Percentiles rank a stretch among this genome's conserved stretches.
Conservation (phyloP, 2,329 filamentous ascomycete species). For the Tricladium varicosporioides region DNA sequence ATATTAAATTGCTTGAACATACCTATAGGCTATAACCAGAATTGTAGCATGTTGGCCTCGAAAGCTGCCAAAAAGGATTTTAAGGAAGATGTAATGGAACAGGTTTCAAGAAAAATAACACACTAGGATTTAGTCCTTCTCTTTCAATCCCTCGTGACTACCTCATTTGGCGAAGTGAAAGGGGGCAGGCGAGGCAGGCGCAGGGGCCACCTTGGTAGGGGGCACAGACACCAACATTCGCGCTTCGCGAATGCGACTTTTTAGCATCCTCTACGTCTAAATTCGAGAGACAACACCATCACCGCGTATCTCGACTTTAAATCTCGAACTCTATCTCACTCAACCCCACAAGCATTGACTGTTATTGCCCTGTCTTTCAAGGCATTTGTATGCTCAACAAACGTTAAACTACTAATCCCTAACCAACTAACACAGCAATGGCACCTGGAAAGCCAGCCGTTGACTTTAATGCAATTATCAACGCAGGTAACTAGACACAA, state of each 20-base stretch:
- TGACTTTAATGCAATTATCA: conserved; percentile 35
- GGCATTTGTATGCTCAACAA: neutral
- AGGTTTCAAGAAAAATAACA: neutral
- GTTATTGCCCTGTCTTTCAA: neutral
- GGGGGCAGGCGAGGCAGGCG: neutral
- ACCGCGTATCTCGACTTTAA: neutral
- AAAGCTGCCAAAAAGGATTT: conserved; percentile 1
- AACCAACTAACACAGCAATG: conserved; percentile 26
- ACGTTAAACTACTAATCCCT: conserved; percentile 14
- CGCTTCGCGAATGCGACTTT: neutral
- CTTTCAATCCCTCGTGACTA: neutral
- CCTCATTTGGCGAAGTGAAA: conserved; percentile 1
- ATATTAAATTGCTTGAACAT: neutral
- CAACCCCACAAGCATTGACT: neutral
- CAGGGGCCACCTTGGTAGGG: no score
- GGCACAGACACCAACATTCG: neutral
- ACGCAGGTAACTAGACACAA: conserved; percentile 25
- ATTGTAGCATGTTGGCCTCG: conserved; percentile 10
- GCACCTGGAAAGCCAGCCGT: conserved; percentile 30
- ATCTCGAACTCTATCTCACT: neutral
- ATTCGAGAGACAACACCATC: neutral
- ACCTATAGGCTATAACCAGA: conserved; percentile 17
- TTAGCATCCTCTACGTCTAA: neutral
- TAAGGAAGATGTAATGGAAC: neutral
- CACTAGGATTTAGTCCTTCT: neutral